phyloP scores from a whole-genome alignment of 345 rosid species.

The Populus alba region DNA sequence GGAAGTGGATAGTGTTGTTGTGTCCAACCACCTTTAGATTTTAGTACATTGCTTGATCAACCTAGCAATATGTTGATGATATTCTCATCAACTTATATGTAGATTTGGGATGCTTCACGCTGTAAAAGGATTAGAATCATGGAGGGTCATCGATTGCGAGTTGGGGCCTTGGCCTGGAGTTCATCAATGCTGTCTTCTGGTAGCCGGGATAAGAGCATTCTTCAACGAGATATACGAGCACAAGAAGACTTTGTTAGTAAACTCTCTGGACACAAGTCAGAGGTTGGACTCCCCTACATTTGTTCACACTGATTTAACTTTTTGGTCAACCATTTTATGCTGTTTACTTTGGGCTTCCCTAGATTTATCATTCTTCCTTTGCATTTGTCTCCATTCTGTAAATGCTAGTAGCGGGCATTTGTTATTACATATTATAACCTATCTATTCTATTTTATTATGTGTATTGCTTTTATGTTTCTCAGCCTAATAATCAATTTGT shows the following conservation, averaged over 20 bases:
- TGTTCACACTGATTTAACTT: constrained; percentile 10
- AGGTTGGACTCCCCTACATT: constrained; percentile 43
- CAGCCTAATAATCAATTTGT: constrained; percentile 13
- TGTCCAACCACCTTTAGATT: not conserved
- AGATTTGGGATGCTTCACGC: constrained; percentile 94
- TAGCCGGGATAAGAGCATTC: constrained; percentile 91
- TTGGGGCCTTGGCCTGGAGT: constrained; percentile 96
- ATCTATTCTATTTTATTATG: constrained; percentile 3
- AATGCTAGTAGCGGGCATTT: constrained; percentile 3
- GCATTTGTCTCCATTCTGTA: not conserved
- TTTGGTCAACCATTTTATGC: not conserved
- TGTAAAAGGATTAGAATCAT: constrained; percentile 80
- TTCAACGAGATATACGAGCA: constrained; percentile 78
- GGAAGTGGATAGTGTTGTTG: not conserved
- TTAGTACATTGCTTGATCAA: not conserved
- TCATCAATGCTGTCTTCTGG: constrained; percentile 85
- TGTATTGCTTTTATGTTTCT: not conserved
- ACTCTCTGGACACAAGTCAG: constrained; percentile 94
- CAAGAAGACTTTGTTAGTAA: constrained; percentile 82
- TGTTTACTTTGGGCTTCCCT: not conserved
- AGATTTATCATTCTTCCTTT: not conserved
- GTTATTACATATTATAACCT: not conserved
- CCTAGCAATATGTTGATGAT: constrained; percentile 2
- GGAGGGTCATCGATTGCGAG: constrained; percentile 95
- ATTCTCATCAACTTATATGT: constrained; percentile 8